Base-by-base conservation (phyloP, 495 filamentous ascomycete genomes). In the Penicillium cinerascens region DNA sequence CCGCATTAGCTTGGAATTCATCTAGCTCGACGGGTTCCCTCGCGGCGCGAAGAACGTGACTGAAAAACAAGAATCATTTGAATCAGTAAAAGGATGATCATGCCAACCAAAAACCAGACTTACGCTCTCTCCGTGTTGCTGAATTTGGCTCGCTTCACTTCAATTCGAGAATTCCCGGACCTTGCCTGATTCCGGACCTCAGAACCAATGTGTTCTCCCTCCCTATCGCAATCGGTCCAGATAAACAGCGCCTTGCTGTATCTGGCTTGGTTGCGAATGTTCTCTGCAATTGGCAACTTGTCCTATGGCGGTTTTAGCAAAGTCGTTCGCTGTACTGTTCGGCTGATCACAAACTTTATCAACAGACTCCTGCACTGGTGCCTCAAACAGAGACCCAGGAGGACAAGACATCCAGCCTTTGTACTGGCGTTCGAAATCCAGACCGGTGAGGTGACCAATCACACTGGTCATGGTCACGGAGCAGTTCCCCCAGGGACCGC, bases 171-270 rank as follows among this genome's bases (percentile, higher is more conserved):
- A 61, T 97, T 97, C 20, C 82, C 85, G 61, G 81, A 80, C 47
- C 74, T 75, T 16, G 95, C 93, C 33, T 91, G 84, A 50, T 87
- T 81, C 35, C 90, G 83, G 45, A 98, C 91, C 63, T 97, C 95
- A n/a, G 87, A 74, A 1, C 93, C 93, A 54, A 98, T 98, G 60
- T 97, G 86, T 69, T 98, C 93, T 15, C 93, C 93, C 77, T 98
- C 93, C 44, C 92, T 84, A 77, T 98, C 93, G 71, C 93, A 97
- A 78, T 98, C 93, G 1, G 93, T 98, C 93, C 93, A 98, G 60
- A 98, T 96, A 67, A 91, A 93, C 13, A 98, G 77, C 17, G 82
- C 82, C 58, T 76, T 78, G 47, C 82, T 73, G 58, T 80, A 77
- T 40, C 79, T 80, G 11, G 95, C 93, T 67, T 93, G 83, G 6